Conservation (phyloP, 176 grass and related monocot species). For the Tillandsia fasciculata region DNA sequence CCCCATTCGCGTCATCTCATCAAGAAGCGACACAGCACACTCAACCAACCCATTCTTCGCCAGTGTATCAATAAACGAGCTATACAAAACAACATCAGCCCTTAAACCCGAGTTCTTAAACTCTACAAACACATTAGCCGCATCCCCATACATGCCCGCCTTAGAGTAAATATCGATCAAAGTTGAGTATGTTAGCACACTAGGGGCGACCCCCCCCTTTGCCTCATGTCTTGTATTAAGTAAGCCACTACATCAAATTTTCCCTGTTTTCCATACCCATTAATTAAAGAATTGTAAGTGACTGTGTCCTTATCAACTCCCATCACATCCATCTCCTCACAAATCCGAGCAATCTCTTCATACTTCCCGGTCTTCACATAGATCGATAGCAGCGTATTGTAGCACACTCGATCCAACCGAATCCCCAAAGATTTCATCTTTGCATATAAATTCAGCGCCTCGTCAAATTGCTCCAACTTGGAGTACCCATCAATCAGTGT, state of each 20-base stretch:
- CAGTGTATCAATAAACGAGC: conserved; percentile 94
- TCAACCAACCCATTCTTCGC: conserved; percentile 97
- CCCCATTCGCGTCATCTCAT: conserved; percentile 82
- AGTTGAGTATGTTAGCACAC: conserved; percentile 87
- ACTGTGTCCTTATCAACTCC: conserved; percentile 92
- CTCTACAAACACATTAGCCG: conserved; percentile 85
- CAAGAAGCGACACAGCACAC: conserved; percentile 80
- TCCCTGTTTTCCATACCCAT: conserved; percentile 94
- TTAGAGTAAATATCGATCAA: conserved; percentile 98
- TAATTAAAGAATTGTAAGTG: conserved; percentile 95
- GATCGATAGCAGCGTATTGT: conserved; percentile 89
- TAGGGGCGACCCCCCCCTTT: conserved; percentile 50
- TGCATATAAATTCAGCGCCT: conserved; percentile 60
- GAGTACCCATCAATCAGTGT: conserved; percentile 97
- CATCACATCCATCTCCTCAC: conserved; percentile 67
- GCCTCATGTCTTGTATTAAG: conserved; percentile 94
- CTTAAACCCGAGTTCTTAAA: conserved; percentile 93
- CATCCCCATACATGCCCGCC: conserved; percentile 89
- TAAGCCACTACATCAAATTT: conserved; percentile 63
- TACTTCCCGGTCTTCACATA: conserved; percentile 82
- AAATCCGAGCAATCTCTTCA: conserved; percentile 66
- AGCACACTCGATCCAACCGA: conserved; percentile 74
- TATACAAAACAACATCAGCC: conserved; percentile 91
- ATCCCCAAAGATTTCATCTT: conserved; percentile 84
- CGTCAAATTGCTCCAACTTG: conserved; percentile 85